Evolutionary conservation across 345 rosid species (phyloP), one percentile per base, ranked within the genome.

Genomic region (Citrus reticulata): DNA sequence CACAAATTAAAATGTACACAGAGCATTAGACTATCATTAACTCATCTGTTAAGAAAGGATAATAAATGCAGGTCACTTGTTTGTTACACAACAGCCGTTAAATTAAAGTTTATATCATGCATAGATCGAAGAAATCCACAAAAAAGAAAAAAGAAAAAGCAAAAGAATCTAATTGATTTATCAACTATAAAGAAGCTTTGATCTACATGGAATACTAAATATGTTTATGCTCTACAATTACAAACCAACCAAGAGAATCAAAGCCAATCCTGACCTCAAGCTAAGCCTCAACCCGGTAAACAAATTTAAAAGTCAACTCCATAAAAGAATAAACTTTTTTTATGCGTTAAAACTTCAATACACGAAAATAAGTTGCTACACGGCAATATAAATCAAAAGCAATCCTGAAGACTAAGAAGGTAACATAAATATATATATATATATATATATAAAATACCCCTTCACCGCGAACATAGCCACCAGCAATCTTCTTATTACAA

Each of bases 391-490:
- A 51, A 20, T 30, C 61, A 72, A 72, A 55, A 14, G 61, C 62
- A 58, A 59, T 20, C 57, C 34, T 37, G 34, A 30, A 19, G 20
- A 22, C 54, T 14, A 9, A 77, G 70, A 72, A 73, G 74, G 22
- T 22, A 8, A 54, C 20, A 42, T 32, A 37, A 54, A 66, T 61
- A 69, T 27, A 75, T 30, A 30, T 30, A 30, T 61, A 69, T 27
- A 30, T 25, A 61, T 37, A 6, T 37, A 37, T 7, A 6, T 6
- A 37, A 22, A 27, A 46, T 88, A 96, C 97, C 91, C 98, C 99
- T 68, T 34, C 57, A 35, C 97, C 95, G 19, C 77, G 85, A 74
- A 84, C 74, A 84, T 70, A 96, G 77, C 94, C 94, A 29, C 99
- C 99, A 57, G 84, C 77, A 40, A 91, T 82, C 75, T 80, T 69